Base-by-base conservation (phyloP, 805 yeast genomes). In the Nakazawaea ernobii region DNA sequence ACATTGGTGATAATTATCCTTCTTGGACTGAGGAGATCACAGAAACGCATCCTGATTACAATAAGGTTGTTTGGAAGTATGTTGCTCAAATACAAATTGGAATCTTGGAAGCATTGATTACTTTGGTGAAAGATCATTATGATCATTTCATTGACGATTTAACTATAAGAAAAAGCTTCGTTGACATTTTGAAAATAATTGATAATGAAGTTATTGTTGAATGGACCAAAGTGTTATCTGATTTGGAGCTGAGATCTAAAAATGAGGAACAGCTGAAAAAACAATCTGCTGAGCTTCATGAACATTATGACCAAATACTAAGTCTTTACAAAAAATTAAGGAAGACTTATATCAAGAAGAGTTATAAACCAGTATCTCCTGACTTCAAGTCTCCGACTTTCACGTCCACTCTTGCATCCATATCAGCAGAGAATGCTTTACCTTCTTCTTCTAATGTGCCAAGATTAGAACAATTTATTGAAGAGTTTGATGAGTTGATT, bases 71-170 rank as follows among this genome's bases (percentile, higher is more conserved):
- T 55, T 81, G 84, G 73, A 74, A 74, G 39, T 74, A 80, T 46
- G 81, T 87, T 39, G 81, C 85, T 9, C 87, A 83, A 58, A 86
- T 91, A 38, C 94, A 90, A 59, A 71, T 85, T 35, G 95, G 95
- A 36, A 79, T 90, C 30, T 68, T 90, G 50, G 95, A 87, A 59
- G 87, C 89, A 0, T 67, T 89, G 48, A 74, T 80, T 39, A 75
- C 84, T 29, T 74, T 95, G 62, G 79, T 88, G 17, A 74, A 79
- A 40, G 82, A 84, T 54, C 87, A 85, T 59, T 90, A 84, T 60
- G 65, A 76, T 28, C 94, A 87, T 59, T 87, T 91, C 58, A 74
- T 83, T 4, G 85, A 82, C 59, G 87, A 85, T 55, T 59, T 84
- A 51, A 63, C 67, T 10, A 80, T 83, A 56, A 80, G 84, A 54